Percentiles rank a stretch among this genome's conserved stretches.
Conservation (phyloP, 2,329 filamentous ascomycete genomes). For the Fusarium sp. region DNA sequence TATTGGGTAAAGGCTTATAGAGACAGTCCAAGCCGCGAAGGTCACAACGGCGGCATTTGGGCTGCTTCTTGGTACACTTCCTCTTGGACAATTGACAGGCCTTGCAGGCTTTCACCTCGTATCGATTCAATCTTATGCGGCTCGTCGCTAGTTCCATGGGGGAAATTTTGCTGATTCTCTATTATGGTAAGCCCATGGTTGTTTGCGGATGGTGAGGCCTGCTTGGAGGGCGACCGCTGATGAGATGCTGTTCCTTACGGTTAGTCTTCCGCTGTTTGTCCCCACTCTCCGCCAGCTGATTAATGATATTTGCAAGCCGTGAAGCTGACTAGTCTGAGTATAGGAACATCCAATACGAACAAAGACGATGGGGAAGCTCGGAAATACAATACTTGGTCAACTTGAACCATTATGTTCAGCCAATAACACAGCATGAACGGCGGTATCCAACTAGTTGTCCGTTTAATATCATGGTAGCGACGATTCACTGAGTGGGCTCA, state of each 20-base stretch:
- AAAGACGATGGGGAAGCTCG: too few species aligned
- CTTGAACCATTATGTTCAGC: background rate
- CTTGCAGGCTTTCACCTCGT: conserved; percentile 13
- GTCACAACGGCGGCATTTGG: conserved; percentile 27
- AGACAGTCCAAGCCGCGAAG: conserved; percentile 26
- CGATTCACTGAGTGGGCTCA: background rate
- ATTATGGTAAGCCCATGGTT: background rate
- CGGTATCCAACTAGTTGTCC: too few species aligned
- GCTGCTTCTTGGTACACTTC: conserved; percentile 31
- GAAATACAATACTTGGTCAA: too few species aligned
- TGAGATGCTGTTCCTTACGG: background rate
- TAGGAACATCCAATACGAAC: too few species aligned
- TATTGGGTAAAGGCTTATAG: conserved; percentile 27
- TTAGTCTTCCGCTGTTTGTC: conserved; percentile 7
- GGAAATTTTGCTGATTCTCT: background rate
- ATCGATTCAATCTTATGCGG: background rate
- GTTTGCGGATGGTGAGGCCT: background rate
- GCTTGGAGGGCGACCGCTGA: background rate
- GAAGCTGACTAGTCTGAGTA: background rate
- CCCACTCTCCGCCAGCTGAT: background rate
- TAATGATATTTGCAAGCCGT: background rate
- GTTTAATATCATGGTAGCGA: background rate
- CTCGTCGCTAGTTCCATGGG: background rate
- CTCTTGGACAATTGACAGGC: conserved; percentile 29
- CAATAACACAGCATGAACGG: rapidly evolving